phyloP scores from a whole-genome alignment of 306 rosid species.

The Echinosophora koreensis region DNA sequence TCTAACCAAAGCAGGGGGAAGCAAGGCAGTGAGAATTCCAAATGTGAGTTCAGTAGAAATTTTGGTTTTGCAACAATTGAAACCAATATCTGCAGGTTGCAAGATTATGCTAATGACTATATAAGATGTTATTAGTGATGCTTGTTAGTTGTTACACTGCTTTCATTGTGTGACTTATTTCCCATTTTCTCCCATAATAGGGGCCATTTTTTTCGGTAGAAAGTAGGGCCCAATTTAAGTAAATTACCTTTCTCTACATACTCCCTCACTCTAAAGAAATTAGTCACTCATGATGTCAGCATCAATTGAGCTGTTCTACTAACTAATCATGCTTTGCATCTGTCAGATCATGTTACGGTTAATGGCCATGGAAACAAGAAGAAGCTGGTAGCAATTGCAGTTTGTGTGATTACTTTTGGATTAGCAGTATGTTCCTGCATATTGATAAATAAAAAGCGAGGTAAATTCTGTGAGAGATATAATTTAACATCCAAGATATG shows the following conservation, averaged over 20 bases:
- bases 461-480: slow-evolving; percentile 6
- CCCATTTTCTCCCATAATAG: not conserved
- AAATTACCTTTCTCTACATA: not conserved
- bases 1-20: not conserved
- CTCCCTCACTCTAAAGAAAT: not conserved
- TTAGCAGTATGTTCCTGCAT: slow-evolving; percentile 12
- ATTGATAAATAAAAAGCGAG: slow-evolving; percentile 9
- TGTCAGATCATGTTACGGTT: not conserved
- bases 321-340: not conserved
- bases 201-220: not conserved
- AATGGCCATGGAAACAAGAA: slow-evolving; percentile 13
- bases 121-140: not conserved
- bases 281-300: not conserved
- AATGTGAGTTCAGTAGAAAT: not conserved
- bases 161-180: not conserved
- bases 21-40: not conserved
- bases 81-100: not conserved
- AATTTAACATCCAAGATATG: not conserved
- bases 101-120: slow-evolving; percentile 1
- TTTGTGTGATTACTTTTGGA: slow-evolving; percentile 17
- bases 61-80: not conserved
- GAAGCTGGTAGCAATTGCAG: slow-evolving; percentile 9
- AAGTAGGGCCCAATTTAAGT: not conserved
- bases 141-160: not conserved
- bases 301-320: not conserved